Percentiles rank a stretch among this genome's conserved stretches.
Conservation (phyloP, 768 basidiomycete genomes). For the Gyrodon lividus region DNA sequence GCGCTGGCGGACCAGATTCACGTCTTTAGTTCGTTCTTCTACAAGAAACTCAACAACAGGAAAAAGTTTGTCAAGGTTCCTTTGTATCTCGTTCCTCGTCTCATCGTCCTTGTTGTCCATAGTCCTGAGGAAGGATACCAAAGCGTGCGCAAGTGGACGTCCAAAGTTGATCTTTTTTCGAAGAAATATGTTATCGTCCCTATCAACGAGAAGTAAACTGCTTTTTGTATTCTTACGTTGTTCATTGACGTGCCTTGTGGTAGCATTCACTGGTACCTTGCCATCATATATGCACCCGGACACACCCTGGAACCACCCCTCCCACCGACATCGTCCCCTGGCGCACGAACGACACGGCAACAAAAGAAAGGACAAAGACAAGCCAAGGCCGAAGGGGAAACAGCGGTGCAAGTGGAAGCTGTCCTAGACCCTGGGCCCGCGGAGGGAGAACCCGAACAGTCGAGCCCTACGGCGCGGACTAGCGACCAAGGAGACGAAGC, state of each 20-base stretch:
- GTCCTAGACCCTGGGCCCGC: background rate
- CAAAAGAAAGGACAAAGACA: constrained; percentile 18
- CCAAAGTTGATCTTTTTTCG: constrained; percentile 79
- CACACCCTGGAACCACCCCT: constrained; percentile 52
- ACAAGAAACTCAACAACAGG: constrained; percentile 77
- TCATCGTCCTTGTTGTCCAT: constrained; percentile 18
- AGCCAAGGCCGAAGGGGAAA: constrained; percentile 3
- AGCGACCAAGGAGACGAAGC: constrained; percentile 11
- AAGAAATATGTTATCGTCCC: constrained; percentile 95
- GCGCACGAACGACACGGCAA: constrained; percentile 19
- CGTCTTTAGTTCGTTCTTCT: constrained; percentile 97
- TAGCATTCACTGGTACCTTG: constrained; percentile 97
- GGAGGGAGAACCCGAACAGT: constrained; percentile 2
- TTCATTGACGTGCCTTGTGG: constrained; percentile 5
- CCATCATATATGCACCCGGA: constrained; percentile 85
- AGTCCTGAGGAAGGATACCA: constrained; percentile 68
- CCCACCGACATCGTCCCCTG: constrained; percentile 17
- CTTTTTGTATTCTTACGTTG: background rate
- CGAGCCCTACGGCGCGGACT: background rate
- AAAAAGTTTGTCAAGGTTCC: constrained; percentile 47
- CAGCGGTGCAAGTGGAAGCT: background rate
- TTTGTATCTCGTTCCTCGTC: background rate
- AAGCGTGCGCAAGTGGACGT: constrained; percentile 92
- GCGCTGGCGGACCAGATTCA: constrained; percentile 72
- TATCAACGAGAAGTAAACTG: constrained; percentile 89